These are phyloP conservation scores for Yamadazyma buinensis DNA, from an alignment of 1,139 yeast genomes.

Conservation along the genomic window DNA sequence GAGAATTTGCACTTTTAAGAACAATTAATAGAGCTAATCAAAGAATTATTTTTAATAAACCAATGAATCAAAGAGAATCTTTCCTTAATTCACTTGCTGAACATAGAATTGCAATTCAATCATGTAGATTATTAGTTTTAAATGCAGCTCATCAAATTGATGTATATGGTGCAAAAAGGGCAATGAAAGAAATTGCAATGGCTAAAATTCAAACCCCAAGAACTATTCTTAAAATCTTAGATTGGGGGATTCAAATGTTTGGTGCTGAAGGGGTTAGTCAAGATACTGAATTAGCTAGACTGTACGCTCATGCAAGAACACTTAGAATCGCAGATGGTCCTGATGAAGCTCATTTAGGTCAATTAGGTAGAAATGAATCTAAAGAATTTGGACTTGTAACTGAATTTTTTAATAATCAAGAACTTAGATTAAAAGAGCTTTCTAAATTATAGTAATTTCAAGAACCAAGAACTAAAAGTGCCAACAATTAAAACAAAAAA, in stretches of 20 bases:
- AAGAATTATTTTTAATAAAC: conserved; percentile 56
- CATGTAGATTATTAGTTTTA: conserved; percentile 55
- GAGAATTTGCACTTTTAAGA: conserved; percentile 55
- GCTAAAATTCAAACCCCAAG: conserved; percentile 69
- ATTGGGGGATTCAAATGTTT: conserved; percentile 66
- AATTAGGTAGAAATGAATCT: conserved; percentile 49
- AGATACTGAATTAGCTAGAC: conserved; percentile 58
- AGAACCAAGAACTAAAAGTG: no score
- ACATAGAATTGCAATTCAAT: conserved; percentile 54
- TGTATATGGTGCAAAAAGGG: conserved; percentile 50
- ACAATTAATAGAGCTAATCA: conserved; percentile 54
- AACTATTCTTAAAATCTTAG: conserved; percentile 49
- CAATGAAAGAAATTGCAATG: conserved; percentile 59
- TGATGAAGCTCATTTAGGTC: conserved; percentile 67
- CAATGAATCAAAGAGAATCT: conserved; percentile 51
- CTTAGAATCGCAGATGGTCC: conserved; percentile 74
- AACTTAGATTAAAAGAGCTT: conserved; percentile 12
- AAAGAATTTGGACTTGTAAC: conserved; percentile 32
- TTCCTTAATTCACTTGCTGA: conserved; percentile 54
- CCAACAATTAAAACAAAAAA: no score
- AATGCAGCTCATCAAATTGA: conserved; percentile 68
- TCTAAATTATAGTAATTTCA: conserved; percentile 2
- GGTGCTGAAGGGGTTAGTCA: conserved; percentile 71
- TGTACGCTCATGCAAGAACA: conserved; percentile 57
- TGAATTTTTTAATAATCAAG: conserved; percentile 27